Evolutionary conservation across 176 grass and related monocot species (phyloP).

Genomic region (Oryza meridionalis): DNA sequence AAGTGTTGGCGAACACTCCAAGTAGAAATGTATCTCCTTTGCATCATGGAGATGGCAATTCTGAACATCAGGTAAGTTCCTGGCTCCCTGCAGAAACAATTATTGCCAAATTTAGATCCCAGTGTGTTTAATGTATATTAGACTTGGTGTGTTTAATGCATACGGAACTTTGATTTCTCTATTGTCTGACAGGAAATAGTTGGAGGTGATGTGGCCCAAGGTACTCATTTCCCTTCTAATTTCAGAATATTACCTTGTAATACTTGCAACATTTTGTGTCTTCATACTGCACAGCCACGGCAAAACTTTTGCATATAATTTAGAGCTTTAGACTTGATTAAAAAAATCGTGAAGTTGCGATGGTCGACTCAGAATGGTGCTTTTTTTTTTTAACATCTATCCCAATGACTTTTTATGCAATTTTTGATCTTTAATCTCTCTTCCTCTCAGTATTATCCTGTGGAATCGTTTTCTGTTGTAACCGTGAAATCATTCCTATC

Average conservation of each 20-base stretch:
- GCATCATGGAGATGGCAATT: conserved; percentile 36
- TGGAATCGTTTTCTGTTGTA: background rate
- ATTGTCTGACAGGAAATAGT: conserved; percentile 42
- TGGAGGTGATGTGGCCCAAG: conserved; percentile 37
- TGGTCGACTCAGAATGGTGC: conserved; percentile 1
- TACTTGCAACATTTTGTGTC: conserved; percentile 17
- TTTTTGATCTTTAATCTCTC: conserved; percentile 17
- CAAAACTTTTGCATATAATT: conserved; percentile 12
- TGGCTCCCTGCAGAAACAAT: conserved; percentile 33
- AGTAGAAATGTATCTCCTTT: conserved; percentile 30
- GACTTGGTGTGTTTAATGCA: conserved; percentile 19
- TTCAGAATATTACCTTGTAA: conserved; percentile 22
- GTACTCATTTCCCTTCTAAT: conserved; percentile 42
- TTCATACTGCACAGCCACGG: conserved; percentile 17
- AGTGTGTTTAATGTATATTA: background rate
- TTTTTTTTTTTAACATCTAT: background rate
- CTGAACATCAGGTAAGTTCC: conserved; percentile 44
- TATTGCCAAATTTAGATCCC: conserved; percentile 23
- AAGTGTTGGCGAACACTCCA: conserved; percentile 26
- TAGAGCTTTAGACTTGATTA: background rate
- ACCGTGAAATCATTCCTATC: background rate
- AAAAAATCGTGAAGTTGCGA: conserved; percentile 12
- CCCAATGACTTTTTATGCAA: conserved; percentile 5
- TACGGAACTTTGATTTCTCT: conserved; percentile 32
- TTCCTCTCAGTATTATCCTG: conserved; percentile 18